Base-by-base conservation (phyloP, 2,329 filamentous ascomycete genomes). In the Trichophyton simii region DNA sequence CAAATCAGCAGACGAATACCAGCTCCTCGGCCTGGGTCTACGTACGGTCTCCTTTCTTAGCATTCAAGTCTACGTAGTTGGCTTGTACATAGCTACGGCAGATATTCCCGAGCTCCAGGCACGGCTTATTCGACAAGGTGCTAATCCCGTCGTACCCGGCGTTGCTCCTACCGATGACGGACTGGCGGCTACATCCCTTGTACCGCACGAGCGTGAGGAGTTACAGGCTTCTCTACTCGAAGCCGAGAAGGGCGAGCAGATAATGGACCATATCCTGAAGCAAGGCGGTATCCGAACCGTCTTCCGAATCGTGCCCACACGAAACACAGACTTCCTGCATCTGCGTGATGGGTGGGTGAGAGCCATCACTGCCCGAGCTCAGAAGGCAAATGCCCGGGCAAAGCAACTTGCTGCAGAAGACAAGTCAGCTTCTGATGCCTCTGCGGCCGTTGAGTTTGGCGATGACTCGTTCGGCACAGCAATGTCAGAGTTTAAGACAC, bases 21-120 rank as follows among this genome's bases (percentile, higher is more conserved):
- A 90, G 22, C 81, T 97, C 0, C 82, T 97, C 5, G 94, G 94
- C 0, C 77, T 96, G 3, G 94, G 94, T 18, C 86, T 95, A 65
- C 84, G 94, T 61, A 91, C 87, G 0, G 94, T 99, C 36, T 95
- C 88, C 25, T 96, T 97, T 73, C 77, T 97, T 52, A 79, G 83
- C 57, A 90, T 99, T 52, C 87, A 96, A 72, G 94, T 99, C 60
- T 99, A 99, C 76, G 88, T 97, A 18, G 88, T 96, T 0, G 94
- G 92, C 15, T 84, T 95, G 68, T 99, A 99, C 76, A 82, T 97
- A 28, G 89, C 91, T 28, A 92, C 87, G 0, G 79, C 86, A 42
- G 91, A 96, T 69, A 85, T 99, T 63, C 84, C 86, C 3, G 80
- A 82, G n/a, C 79, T 99, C 46, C 92, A 97, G 74, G 80, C 82